Evolutionary conservation across 1,284 basidiomycete species (phyloP).

Genomic region (Tremellales sp.): DNA sequence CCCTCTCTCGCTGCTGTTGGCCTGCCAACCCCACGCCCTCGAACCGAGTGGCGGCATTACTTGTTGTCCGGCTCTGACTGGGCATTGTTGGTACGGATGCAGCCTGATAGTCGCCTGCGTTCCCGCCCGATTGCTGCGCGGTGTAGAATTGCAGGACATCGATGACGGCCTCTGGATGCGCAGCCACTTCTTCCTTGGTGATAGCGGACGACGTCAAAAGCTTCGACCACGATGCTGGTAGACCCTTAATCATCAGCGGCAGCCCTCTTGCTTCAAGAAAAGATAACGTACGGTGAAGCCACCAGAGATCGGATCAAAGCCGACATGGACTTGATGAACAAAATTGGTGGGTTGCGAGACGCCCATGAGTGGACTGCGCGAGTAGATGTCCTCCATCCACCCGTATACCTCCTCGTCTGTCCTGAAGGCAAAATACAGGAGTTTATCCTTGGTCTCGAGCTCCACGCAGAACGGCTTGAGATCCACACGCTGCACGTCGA

Average conservation of each 20-base stretch:
- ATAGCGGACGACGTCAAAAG: conserved; percentile 94
- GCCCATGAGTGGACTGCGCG: conserved; percentile 84
- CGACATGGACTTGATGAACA: conserved; percentile 96
- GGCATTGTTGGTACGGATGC: conserved; percentile 19
- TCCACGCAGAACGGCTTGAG: conserved; percentile 87
- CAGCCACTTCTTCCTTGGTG: conserved; percentile 94
- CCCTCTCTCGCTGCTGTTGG: conserved; percentile 17
- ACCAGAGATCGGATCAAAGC: conserved; percentile 89
- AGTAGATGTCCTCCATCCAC: conserved; percentile 96
- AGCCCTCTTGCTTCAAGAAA: neutral
- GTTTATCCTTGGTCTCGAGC: conserved; percentile 70
- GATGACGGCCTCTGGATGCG: conserved; percentile 93
- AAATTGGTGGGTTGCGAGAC: conserved; percentile 94
- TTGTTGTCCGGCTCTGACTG: conserved; percentile 53
- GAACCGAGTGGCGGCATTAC: conserved; percentile 63
- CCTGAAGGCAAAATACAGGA: conserved; percentile 59
- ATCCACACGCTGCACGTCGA: conserved; percentile 84
- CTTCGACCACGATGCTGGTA: conserved; percentile 96
- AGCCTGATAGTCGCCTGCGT: conserved; percentile 17
- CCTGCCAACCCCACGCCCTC: conserved; percentile 80
- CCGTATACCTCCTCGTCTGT: conserved; percentile 92
- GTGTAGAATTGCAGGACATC: conserved; percentile 99
- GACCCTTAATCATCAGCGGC: conserved; percentile 57
- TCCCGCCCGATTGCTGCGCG: conserved; percentile 69
- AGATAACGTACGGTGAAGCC: conserved; percentile 71